phyloP scores from a whole-genome alignment of 306 rosid genomes.

The Potentilla sterilis region DNA sequence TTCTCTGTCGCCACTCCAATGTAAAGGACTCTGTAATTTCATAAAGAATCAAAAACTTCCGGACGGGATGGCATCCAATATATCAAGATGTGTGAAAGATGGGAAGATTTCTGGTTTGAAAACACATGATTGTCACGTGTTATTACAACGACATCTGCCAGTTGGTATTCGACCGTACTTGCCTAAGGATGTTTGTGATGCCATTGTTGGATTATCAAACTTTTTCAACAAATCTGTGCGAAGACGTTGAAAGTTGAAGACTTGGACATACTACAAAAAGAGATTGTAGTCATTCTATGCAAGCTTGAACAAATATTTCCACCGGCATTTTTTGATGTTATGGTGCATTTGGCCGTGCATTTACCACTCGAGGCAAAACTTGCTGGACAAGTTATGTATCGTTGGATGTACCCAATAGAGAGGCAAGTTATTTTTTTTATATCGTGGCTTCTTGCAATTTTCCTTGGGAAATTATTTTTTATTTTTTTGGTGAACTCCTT shows the following conservation, averaged over 20 bases:
- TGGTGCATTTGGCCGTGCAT: too few relatives aligned
- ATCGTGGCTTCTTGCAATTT: too few relatives aligned
- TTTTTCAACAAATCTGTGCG: not conserved
- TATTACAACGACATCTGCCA: too few relatives aligned
- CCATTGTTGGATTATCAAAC: not conserved
- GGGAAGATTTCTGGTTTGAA: too few relatives aligned
- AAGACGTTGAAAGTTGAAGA: not conserved
- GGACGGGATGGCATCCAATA: not conserved
- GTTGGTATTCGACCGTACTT: not conserved
- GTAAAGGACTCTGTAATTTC: not conserved
- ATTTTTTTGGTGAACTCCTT: too few relatives aligned
- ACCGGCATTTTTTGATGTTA: too few relatives aligned
- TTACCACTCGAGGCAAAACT: too few relatives aligned
- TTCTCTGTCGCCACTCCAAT: not conserved
- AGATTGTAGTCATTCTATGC: not conserved
- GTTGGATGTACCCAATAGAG: too few relatives aligned
- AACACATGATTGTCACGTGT: too few relatives aligned
- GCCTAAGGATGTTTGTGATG: not conserved
- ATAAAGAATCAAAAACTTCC: not conserved
- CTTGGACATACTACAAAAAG: not conserved
- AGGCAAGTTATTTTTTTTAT: too few relatives aligned
- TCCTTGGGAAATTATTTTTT: too few relatives aligned
- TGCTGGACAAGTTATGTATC: too few relatives aligned
- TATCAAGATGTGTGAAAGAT: not conserved
- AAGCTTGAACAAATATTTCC: not conserved